These are phyloP conservation scores for Debaryomyces fabryi DNA, from an alignment of 1,139 yeast genomes.

Conservation along the genomic window DNA sequence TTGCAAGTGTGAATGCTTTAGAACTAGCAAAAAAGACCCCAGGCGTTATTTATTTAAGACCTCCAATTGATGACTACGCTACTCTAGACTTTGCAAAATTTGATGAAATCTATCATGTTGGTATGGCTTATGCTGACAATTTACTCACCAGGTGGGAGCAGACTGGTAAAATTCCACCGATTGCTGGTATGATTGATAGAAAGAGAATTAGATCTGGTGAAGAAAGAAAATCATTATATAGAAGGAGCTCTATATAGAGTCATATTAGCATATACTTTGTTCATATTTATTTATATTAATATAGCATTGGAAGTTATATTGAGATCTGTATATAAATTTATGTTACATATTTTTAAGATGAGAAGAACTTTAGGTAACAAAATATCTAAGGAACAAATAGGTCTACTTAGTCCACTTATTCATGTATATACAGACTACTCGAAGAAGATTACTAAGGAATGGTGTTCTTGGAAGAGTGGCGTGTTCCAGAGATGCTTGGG, in stretches of 20 bases:
- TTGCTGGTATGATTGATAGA: constrained; percentile 55
- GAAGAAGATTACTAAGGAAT: background rate
- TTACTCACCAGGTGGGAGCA: constrained; percentile 56
- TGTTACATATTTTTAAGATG: constrained; percentile 2
- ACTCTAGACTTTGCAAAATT: constrained; percentile 91
- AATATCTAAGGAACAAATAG: background rate
- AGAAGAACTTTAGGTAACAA: background rate
- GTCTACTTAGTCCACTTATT: background rate
- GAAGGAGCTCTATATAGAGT: constrained; percentile 64
- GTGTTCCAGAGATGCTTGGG: background rate
- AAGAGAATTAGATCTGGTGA: constrained; percentile 19
- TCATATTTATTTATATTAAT: background rate
- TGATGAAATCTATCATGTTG: constrained; percentile 85
- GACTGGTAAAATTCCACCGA: constrained; percentile 58
- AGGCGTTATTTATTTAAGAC: constrained; percentile 88
- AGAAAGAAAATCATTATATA: constrained; percentile 32
- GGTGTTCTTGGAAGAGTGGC: background rate
- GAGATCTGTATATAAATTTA: constrained; percentile 5
- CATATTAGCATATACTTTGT: background rate
- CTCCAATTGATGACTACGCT: constrained; percentile 90
- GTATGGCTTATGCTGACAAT: constrained; percentile 70
- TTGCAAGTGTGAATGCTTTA: constrained; percentile 90
- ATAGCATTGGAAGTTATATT: background rate
- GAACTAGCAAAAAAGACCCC: constrained; percentile 84
- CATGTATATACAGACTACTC: background rate